Evolutionary conservation across 441 rosid genomes (phyloP), one percentile per base, ranked within the genome.

Genomic region (Populus hybrid): DNA sequence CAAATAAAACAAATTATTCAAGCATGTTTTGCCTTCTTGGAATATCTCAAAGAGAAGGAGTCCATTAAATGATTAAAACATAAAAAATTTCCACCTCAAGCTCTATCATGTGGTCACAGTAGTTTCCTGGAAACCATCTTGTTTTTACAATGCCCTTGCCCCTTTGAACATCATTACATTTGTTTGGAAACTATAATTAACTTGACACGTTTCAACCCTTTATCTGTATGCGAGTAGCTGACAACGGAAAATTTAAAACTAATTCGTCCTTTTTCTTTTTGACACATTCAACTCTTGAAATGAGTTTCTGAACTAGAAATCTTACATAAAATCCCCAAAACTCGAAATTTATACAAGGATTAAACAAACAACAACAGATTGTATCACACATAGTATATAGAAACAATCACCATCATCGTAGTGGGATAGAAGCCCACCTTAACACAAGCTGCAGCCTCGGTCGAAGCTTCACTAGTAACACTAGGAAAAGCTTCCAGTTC

Each of bases 371-470:
- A 61, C 16, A 59, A 69, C 38, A 12, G 18, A 69, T 14, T 53
- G 6, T 16, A 64, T 45, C 35, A 65, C 12, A 59, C 16, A 76
- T 53, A 14, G 3, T 4, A 45, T 1, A 42, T 10, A 24, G 23
- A 36, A 68, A 28, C 63, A 9, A n/a, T 56, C 68, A 0, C 64
- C 12, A 21, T 11, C 8, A 45, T 3, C 38, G 23, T 31, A 53
- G 1, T 40, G 45, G 20, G 31, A 64, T 42, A 5, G 4, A 23
- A 29, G 16, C 56, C 79, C 84, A 96, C 99, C 88, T 91, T 96
- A 38, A 94, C 98, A 82, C 92, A 88, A 10, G 98, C 98, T 72
- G 93, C 89, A 83, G 94, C 98, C 86, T 94, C 98, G 4, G 86
- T 42, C 12, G 90, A 83, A 72, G 90, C 87, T 85, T 96, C 99